Base-by-base conservation (phyloP, 2,329 filamentous ascomycete genomes). In the Claviceps arundinis region DNA sequence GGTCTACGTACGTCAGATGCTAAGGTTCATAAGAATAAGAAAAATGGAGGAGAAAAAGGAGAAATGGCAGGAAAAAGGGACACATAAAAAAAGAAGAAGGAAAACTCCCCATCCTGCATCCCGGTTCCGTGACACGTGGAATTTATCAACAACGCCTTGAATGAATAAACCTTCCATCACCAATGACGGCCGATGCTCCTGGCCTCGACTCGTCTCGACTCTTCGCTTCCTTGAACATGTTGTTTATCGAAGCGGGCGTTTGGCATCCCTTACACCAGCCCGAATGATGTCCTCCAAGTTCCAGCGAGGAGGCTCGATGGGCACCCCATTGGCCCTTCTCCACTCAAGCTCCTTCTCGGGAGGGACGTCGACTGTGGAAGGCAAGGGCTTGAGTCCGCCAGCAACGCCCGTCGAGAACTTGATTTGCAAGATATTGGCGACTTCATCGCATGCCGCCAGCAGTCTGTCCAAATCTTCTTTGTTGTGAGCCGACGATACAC, bases 351-450 rank as follows among this genome's bases (percentile, higher is more conserved):
- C 87, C 65, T 84, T 82, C 63, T 91, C 82, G 9, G 81, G 76
- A 0, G 79, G 77, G 41, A 88, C 75, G 0, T 79, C 77, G 41
- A 88, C 75, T 16, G 81, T 85, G 38, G 87, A 84, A 3, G 84
- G 82, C 2, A 91, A 75, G 8, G 87, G 84, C 48, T 88, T 80
- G 40, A 87, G 81, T 53, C 93, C 93, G 57, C 93, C 93, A 13
- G 93, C 91, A 61, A 96, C 81, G 59, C 93, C 93, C 14, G 87
- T 94, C n/a, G 89, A 95, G 71, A 95, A 96, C 73, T 96, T 97
- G 65, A 98, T 77, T 69, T 97, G 90, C 52, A 98, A 73, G 22
- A 95, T 79, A 58, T 95, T 88, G 53, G 91, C 90, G 52, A 96
- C 82, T 68, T 97, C 87, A 64, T 97, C 89, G 62, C 91, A 97